These are phyloP conservation scores for Mycosphaerella sp. DNA, from an alignment of 2,329 filamentous ascomycete genomes.

Conservation along the genomic window DNA sequence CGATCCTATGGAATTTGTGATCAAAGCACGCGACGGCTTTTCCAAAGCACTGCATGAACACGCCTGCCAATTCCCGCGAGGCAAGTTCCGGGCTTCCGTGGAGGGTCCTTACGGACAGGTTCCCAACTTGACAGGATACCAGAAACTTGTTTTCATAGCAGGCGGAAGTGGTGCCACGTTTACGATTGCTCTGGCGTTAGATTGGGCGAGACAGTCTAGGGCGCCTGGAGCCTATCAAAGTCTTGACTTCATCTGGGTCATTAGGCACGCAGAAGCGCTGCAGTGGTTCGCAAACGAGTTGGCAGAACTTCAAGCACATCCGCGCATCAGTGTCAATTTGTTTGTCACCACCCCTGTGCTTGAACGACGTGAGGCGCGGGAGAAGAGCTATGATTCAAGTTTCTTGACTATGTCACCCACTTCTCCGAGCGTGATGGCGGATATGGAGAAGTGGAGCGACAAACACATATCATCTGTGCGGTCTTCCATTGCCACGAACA, in stretches of 20 bases:
- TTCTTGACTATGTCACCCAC: not conserved
- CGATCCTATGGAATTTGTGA: slow-evolving; percentile 19
- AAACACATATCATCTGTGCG: not conserved
- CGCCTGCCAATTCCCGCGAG: slow-evolving; percentile 15
- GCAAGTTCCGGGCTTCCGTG: slow-evolving; percentile 16
- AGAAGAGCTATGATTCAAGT: not conserved
- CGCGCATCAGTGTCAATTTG: slow-evolving; percentile 44
- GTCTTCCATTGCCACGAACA: not conserved
- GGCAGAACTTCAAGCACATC: slow-evolving; percentile 39
- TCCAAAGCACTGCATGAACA: slow-evolving; percentile 18
- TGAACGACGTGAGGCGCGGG: not conserved
- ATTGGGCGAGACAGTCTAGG: slow-evolving; percentile 33
- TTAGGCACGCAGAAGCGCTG: slow-evolving; percentile 27
- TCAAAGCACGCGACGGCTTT: slow-evolving; percentile 22
- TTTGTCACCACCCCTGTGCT: slow-evolving; percentile 41
- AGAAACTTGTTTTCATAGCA: slow-evolving; percentile 53
- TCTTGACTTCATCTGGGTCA: slow-evolving; percentile 39
- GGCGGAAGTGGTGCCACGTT: slow-evolving; percentile 56
- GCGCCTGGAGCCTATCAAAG: slow-evolving; percentile 41
- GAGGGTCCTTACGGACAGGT: slow-evolving; percentile 29
- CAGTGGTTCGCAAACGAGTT: slow-evolving; percentile 50
- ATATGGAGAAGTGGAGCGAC: slow-evolving; percentile 2
- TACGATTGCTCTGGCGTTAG: slow-evolving; percentile 49
- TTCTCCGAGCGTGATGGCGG: not conserved
- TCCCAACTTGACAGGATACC: slow-evolving; percentile 48